These are phyloP conservation scores for Aureobasidium sp. DNA, from an alignment of 2,329 filamentous ascomycete species.

Conservation along the genomic window DNA sequence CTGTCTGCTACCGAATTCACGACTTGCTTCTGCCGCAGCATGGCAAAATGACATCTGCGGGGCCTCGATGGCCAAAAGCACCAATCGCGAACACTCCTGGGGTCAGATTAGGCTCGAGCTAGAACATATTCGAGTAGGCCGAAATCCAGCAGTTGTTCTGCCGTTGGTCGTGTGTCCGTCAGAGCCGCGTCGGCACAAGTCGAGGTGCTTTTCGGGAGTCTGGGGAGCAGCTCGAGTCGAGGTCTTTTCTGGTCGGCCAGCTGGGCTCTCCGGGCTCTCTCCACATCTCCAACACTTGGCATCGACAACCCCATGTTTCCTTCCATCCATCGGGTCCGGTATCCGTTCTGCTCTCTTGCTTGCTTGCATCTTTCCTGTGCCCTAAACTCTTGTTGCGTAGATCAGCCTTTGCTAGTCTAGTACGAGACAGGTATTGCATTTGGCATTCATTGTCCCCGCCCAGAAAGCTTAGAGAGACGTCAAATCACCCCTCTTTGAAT, in stretches of 20 bases:
- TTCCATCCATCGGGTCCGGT: background rate
- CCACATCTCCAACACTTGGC: constrained; percentile 1
- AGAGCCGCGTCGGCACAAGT: constrained; percentile 4
- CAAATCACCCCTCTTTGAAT: background rate
- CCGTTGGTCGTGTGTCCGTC: constrained; percentile 4
- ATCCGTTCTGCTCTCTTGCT: background rate
- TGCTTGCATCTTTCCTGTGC: background rate
- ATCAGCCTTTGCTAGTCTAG: background rate
- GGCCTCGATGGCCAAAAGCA: background rate
- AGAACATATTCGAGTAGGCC: constrained; percentile 4
- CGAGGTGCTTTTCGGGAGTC: constrained; percentile 8
- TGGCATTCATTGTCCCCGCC: background rate
- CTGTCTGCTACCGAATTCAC: constrained; percentile 5
- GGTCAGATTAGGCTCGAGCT: background rate
- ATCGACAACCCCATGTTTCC: background rate
- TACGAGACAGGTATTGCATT: background rate
- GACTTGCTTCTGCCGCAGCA: constrained; percentile 1
- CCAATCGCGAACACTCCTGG: constrained; percentile 7
- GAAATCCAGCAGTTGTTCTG: constrained; percentile 3
- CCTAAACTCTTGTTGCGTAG: background rate
- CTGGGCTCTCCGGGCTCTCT: background rate
- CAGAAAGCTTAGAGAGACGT: background rate
- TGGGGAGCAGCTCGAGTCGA: background rate
- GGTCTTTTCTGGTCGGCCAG: background rate
- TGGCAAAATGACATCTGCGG: constrained; percentile 3